Percentiles rank a stretch among this genome's conserved stretches.
Conservation (phyloP, 345 rosid species). For the Noccaea bulbosa region DNA sequence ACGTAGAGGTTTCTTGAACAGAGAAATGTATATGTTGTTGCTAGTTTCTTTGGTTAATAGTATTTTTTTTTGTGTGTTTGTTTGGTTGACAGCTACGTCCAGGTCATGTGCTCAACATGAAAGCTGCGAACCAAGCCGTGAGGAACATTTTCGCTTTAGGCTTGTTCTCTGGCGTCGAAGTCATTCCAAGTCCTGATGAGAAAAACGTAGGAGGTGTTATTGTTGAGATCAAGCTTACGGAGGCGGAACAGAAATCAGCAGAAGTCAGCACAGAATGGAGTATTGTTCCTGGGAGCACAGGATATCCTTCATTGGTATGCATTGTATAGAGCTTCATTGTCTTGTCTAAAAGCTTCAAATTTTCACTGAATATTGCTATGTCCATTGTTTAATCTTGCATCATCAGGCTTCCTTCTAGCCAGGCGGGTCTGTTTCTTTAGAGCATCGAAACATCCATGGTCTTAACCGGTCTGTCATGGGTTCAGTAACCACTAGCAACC, state of each 20-base stretch:
- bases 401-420: constrained; percentile 88
- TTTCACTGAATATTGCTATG: neutral
- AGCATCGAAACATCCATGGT: constrained; percentile 87
- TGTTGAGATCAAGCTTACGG: constrained; percentile 89
- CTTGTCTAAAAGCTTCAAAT: neutral
- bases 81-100: constrained; percentile 63
- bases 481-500: constrained; percentile 95
- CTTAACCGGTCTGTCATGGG: constrained; percentile 91
- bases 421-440: constrained; percentile 96
- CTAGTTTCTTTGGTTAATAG: no score
- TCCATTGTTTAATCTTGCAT: constrained; percentile 19
- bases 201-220: constrained; percentile 83
- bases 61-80: neutral
- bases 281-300: constrained; percentile 87
- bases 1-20: no score
- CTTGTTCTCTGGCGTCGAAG: constrained; percentile 78
- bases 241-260: constrained; percentile 82
- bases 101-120: constrained; percentile 78
- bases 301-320: constrained; percentile 75
- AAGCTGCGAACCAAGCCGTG: constrained; percentile 82
- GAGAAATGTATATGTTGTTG: no score
- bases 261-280: constrained; percentile 89
- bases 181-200: constrained; percentile 81
- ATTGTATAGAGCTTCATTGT: neutral
- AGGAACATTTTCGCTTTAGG: constrained; percentile 71